Evolutionary conservation across 441 rosid genomes (phyloP), one percentile per base, ranked within the genome.

Genomic region (Euphorbia celastroides): DNA sequence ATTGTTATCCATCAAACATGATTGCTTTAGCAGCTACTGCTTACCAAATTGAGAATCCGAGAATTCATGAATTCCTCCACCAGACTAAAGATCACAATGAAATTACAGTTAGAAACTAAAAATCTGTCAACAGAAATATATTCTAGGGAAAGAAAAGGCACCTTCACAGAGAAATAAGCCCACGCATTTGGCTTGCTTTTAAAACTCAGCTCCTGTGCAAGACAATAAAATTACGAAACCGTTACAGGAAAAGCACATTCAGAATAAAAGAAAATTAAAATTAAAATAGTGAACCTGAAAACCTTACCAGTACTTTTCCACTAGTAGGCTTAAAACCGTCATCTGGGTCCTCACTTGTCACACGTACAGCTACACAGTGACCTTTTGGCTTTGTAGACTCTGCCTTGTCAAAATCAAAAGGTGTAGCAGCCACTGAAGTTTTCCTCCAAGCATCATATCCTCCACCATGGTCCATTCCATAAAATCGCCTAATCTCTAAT

Each of bases 151-250:
- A 41, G 54, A 71, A 72, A 64, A 62, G 32, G 48, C 81, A 96
- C 99, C 98, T 96, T 96, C 62, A 93, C 99, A 73, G 98, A 93
- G 87, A 93, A 96, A 86, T 96, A 96, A 41, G 98, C 99, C 99
- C 98, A 96, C 79, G 87, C 97, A 77, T 96, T 96, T 75, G 99
- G 99, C 87, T 96, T 96, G 92, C 99, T 96, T 83, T 96, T 93
- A 78, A 96, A 96, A 81, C 83, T 89, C 75, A 96, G 84, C 67
- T 96, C 99, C 98, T 96, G 96, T 66, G 77, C 72, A 77, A 72
- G 65, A 66, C 70, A 61, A 67, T 57, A 58, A 66, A 68, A 11
- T 27, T 44, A 25, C 23, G 7, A 32, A 26, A 71, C 48, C 54
- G 65, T 32, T 30, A 68, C 16, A 61, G 66, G 27, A 17, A 66